Evolutionary conservation across 495 filamentous ascomycete genomes (phyloP).

Genomic region (Daldinia caldariorum): DNA sequence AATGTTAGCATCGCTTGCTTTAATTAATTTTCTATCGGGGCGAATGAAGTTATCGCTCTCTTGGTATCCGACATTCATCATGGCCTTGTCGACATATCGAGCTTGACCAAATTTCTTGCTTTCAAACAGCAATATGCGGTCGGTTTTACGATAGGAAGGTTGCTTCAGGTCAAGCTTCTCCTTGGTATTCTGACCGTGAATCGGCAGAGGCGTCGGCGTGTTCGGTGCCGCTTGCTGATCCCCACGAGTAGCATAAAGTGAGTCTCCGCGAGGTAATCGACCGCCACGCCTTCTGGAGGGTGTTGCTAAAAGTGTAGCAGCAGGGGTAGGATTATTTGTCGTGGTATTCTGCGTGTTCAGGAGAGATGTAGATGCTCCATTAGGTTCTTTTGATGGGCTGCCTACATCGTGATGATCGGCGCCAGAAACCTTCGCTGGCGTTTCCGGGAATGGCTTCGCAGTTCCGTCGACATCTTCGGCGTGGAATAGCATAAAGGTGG

Average conservation of each 20-base stretch:
- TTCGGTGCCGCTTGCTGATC: conserved; percentile 53
- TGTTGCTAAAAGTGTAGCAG: conserved; percentile 47
- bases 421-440: conserved; percentile 47
- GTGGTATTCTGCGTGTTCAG: conserved; percentile 42
- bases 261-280: conserved; percentile 60
- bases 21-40: conserved; percentile 79
- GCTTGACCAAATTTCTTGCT: conserved; percentile 65
- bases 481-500: conserved; percentile 76
- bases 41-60: conserved; percentile 87
- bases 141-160: conserved; percentile 66
- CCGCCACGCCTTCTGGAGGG: conserved; percentile 58
- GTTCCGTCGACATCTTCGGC: conserved; percentile 85
- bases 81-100: conserved; percentile 81
- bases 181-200: conserved; percentile 64
- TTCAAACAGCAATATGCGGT: conserved; percentile 65
- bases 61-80: conserved; percentile 95
- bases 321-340: conserved; percentile 30
- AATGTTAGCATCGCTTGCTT: conserved; percentile 74
- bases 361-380: conserved; percentile 43
- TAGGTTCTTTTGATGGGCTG: conserved; percentile 53
- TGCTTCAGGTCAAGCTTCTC: conserved; percentile 68
- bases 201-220: conserved; percentile 61
- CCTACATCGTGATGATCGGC: conserved; percentile 48
- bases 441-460: conserved; percentile 56
- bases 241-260: conserved; percentile 58